Evolutionary conservation across 2,329 filamentous ascomycete genomes (phyloP), one percentile per base, ranked within the genome.

Genomic region (Trichoderma lentiforme): DNA sequence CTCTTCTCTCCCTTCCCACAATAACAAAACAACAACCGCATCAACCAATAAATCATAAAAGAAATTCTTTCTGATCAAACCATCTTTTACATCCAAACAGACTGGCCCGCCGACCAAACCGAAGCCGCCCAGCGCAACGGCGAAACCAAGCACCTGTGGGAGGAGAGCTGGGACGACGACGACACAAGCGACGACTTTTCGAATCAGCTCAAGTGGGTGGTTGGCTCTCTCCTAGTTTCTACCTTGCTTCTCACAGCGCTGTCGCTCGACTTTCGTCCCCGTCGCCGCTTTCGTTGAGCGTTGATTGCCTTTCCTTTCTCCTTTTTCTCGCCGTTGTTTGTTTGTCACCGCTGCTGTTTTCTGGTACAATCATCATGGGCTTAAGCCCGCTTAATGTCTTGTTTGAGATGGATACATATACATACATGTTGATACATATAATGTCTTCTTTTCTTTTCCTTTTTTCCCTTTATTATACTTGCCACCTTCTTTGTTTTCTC

Each of bases 161-260:
- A 99, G 84, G 96, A 99, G 87, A 98, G 94, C 87, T 99, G 96
- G 96, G 96, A 99, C 80, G 96, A 99, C 79, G 95, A 98, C 81
- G 96, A 98, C 83, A 96, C 94, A 76, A 96, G 89, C 78, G 96
- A 99, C 81, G 96, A 99, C 79, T 99, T 99, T 82, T 96, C 94
- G 14, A 89, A 93, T 79, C 95, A 98, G 86, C 85, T 99, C 79
- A 97, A 94, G 95, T 97, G 83, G 76, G 92, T 86, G 69, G 32
- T 28, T 56, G 47, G 56, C 56, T 47, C 67, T 63, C 56, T 72
- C 47, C 21, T 63, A 56, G 68, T 70, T 36, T 68, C 62, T 39
- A 51, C 56, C 7, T 43, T 60, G 32, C 26, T 24, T 58, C 39
- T 70, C 30, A 28, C 68, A 14, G 60, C 68, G 58, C 24, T 43